Evolutionary conservation across 2,329 filamentous ascomycete genomes (phyloP), one percentile per base, ranked within the genome.

Genomic region (Coniella lustricola): DNA sequence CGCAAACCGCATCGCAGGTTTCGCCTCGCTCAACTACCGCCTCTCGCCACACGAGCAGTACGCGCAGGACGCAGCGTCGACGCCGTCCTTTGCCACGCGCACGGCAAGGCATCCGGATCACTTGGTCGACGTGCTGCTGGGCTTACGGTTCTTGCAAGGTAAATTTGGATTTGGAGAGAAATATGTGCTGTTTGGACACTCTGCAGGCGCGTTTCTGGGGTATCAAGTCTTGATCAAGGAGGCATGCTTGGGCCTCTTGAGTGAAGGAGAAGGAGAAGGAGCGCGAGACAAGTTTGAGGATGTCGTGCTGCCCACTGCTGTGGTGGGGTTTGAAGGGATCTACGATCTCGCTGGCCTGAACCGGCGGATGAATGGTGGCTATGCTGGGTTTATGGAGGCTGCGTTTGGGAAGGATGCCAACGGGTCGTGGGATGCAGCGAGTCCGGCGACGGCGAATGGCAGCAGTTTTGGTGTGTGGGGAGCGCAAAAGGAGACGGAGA

Each of bases 291-390:
- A 56, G 7, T 56, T 63, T 7, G 42, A 36, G 3, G 55, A 54
- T 8, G 59, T 68, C 3, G 64, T 62, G 5, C 59, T 69, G 16
- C 80, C 80, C 0, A 58, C 66, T 3, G 76, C 73, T 3, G 64
- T 86, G n/a, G 60, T 86, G 4, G 75, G 81, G 31, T 64, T 85
- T 17, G 76, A 77, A 48, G 84, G 85, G 1, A 78, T 89, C 18
- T 87, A 87, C 62, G 77, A 85, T 58, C 63, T 89, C 9, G 69
- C 70, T 7, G 72, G 71, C 0, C 63, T 87, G 17, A 66, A 72
- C 21, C 62, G 68, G 40, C 68, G 73, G 7, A 68, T 74, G 32
- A 61, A 59, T 16, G 68, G 66, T 5, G 61, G 58, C 22, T 89
- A 88, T 60, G 60, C 65, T 5, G 69, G 70, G 3, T 81, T 89